Percentiles rank a stretch among this genome's conserved stretches.
Conservation (phyloP, 257 asterid genomes). For the Oldenlandia corymbosa region DNA sequence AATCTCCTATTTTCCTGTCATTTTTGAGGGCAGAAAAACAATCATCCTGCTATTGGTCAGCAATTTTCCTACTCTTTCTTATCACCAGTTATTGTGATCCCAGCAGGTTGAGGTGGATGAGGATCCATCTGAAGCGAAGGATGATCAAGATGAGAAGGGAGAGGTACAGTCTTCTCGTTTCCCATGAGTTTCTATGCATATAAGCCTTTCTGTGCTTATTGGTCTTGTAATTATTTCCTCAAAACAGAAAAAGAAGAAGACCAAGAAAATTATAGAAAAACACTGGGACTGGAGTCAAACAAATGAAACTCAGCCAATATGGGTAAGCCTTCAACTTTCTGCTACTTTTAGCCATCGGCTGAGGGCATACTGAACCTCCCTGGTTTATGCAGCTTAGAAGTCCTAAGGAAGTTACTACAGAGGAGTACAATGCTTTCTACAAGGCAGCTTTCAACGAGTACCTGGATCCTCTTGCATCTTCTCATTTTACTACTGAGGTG, state of each 20-base stretch:
- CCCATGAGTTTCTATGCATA: not conserved
- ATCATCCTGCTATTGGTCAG: not conserved
- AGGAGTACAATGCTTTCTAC: constrained; percentile 91
- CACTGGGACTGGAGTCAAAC: constrained; percentile 99
- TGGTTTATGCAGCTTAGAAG: constrained; percentile 72
- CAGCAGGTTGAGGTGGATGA: constrained; percentile 92
- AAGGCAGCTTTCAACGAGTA: constrained; percentile 83
- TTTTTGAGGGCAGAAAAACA: not conserved
- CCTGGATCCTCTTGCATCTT: constrained; percentile 92
- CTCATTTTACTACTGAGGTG: constrained; percentile 98
- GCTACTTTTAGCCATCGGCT: not conserved
- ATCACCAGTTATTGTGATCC: constrained; percentile 9
- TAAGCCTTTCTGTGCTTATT: not conserved
- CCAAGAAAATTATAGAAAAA: constrained; percentile 81
- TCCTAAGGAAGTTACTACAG: constrained; percentile 83
- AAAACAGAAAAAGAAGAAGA: constrained; percentile 85
- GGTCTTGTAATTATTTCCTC: constrained; percentile 18
- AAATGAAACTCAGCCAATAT: constrained; percentile 92
- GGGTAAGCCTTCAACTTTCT: constrained; percentile 52
- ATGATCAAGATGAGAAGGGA: constrained; percentile 49
- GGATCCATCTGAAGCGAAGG: constrained; percentile 75
- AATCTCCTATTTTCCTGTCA: not conserved
- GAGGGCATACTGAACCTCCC: not conserved
- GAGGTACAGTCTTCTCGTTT: constrained; percentile 46
- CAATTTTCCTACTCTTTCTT: constrained; percentile 12